Percentiles rank a stretch among this genome's conserved stretches.
phyloP scores from a whole-genome alignment of 2,329 filamentous ascomycete genomes.

The Colletotrichum sp. region DNA sequence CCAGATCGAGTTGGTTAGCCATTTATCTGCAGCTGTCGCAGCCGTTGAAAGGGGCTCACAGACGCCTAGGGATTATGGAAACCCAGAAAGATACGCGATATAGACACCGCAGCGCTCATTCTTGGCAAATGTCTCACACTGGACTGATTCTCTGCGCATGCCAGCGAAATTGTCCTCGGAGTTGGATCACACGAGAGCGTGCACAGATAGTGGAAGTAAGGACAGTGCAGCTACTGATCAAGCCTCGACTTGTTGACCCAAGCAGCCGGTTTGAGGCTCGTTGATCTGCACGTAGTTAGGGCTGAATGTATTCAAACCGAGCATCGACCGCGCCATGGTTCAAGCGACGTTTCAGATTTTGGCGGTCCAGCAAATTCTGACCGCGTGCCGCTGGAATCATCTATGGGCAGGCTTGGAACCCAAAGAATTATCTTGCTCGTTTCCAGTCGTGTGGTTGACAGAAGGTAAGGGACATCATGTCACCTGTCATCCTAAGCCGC shows the following conservation, averaged over 20 bases:
- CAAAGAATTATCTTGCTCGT: neutral
- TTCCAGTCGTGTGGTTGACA: neutral
- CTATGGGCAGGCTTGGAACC: neutral
- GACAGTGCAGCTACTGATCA: neutral
- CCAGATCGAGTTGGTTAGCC: neutral
- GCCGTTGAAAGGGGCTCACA: neutral
- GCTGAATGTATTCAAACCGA: neutral
- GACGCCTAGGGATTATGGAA: neutral
- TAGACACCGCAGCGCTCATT: neutral
- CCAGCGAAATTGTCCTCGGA: neutral
- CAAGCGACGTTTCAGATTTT: neutral
- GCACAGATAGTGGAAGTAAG: neutral
- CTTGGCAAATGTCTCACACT: neutral
- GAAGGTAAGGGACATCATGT: constrained; percentile 1
- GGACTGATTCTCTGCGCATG: neutral
- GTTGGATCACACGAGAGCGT: neutral
- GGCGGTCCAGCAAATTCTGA: neutral
- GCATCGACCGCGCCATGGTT: neutral
- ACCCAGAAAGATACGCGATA: neutral
- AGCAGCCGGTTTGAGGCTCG: neutral
- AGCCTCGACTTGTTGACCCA: neutral
- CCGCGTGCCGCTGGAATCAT: neutral
- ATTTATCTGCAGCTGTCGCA: neutral
- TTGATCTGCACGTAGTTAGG: neutral
- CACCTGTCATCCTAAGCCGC: constrained; percentile 12